Percentiles rank a stretch among this genome's conserved stretches.
Evolutionary conservation across 192 early-diverging fungal species (phyloP).

Genomic region (Funneliformis geosporum): DNA sequence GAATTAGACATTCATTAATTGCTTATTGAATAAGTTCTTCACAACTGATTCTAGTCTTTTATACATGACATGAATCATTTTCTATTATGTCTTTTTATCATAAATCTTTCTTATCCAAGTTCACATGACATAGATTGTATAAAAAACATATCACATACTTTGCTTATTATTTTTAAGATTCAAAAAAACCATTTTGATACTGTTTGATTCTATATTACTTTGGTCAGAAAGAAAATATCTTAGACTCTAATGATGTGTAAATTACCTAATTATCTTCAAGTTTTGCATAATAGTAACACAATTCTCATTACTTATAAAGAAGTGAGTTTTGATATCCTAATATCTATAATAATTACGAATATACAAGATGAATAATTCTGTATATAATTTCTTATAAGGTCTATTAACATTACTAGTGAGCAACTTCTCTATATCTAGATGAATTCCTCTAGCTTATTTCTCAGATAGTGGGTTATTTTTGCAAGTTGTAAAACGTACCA

Average conservation of each 20-base stretch:
- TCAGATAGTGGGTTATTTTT: no score
- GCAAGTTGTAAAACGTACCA: no score
- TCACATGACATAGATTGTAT: conserved; percentile 23
- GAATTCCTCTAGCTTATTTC: no score
- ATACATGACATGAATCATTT: conserved; percentile 3
- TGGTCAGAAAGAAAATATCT: conserved; percentile 4
- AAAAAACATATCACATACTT: conserved; percentile 23
- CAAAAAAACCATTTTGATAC: conserved; percentile 4
- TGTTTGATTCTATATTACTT: conserved; percentile 2
- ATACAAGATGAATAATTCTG: no score
- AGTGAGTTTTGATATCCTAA: no score
- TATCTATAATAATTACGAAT: no score
- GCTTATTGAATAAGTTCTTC: not conserved
- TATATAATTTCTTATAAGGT: no score
- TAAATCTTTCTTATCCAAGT: no score
- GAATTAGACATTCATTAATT: no score
- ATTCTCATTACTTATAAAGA: not conserved
- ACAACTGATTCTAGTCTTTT: conserved; percentile 7
- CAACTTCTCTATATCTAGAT: no score
- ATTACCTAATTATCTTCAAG: not conserved
- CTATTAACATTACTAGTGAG: no score
- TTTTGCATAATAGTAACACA: conserved; percentile 7
- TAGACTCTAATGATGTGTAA: not conserved
- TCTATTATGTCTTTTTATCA: not conserved
- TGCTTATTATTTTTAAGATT: not conserved